These are phyloP conservation scores for Funneliformis mosseae DNA, from an alignment of 192 early-diverging fungal species.

Conservation along the genomic window DNA sequence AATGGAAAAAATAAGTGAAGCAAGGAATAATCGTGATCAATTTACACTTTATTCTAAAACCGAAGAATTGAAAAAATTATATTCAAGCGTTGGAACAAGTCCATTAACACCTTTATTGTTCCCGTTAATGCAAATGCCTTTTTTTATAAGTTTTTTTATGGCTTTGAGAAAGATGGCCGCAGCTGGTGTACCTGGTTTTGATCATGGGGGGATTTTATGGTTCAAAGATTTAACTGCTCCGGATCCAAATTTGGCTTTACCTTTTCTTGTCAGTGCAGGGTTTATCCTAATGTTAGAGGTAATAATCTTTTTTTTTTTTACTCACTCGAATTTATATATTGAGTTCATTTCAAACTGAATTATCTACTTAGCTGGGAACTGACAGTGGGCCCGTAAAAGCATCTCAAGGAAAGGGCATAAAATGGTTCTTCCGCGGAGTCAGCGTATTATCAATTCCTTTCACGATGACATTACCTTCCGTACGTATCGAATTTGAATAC, in stretches of 20 bases:
- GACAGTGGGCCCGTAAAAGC: neutral
- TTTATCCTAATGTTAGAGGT: slow-evolving; percentile 77
- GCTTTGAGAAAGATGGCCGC: slow-evolving; percentile 79
- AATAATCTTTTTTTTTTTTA: slow-evolving; percentile 7
- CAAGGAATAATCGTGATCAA: slow-evolving; percentile 61
- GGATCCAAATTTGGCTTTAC: slow-evolving; percentile 86
- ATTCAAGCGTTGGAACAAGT: slow-evolving; percentile 63
- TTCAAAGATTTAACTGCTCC: slow-evolving; percentile 79
- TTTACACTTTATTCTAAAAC: slow-evolving; percentile 48
- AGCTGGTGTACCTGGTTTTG: slow-evolving; percentile 79
- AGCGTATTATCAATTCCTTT: neutral
- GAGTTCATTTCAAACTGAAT: neutral
- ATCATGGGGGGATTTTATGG: slow-evolving; percentile 78
- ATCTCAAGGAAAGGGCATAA: neutral
- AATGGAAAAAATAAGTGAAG: slow-evolving; percentile 63
- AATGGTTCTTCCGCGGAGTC: neutral
- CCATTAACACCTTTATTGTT: slow-evolving; percentile 65
- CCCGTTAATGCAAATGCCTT: slow-evolving; percentile 71
- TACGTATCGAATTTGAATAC: neutral
- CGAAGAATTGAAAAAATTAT: slow-evolving; percentile 62
- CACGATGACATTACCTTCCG: neutral
- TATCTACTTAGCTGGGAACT: neutral
- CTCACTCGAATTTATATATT: neutral
- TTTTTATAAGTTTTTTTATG: slow-evolving; percentile 86
- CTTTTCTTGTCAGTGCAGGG: slow-evolving; percentile 65